Evolutionary conservation across 225 moss, liverwort and hornwort species (phyloP), one percentile per base, ranked within the genome.

Genomic region (Anthoceros angustus): DNA sequence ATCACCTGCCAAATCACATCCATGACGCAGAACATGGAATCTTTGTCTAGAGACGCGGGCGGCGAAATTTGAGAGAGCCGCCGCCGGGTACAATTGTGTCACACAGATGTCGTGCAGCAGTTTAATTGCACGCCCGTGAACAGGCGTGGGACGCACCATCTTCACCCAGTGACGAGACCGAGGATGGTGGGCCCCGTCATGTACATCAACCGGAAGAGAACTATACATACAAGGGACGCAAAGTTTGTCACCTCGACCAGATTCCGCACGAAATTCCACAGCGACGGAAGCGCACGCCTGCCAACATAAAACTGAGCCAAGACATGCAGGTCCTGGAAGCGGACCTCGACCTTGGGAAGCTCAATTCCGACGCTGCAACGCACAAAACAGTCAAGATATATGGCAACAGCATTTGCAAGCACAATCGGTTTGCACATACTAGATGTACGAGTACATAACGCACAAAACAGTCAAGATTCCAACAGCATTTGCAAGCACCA

Each of bases 321-420:
- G 0, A 80, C 68, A 11, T 11, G 42, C 46, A 80, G 63, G 64
- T 80, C 25, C 41, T 76, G 0, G 65, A 80, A 80, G 39, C 80
- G 80, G 15, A 80, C 80, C 69, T 80, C 80, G 12, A 80, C 76
- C 0, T 66, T 74, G 2, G 76, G 80, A 0, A 73, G 73, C 26
- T 69, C 12, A 7, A 80, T 76, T 8, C 45, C 66, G 15, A 74
- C 80, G 41, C 79, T 80, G 66, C n/a, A 42, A 1, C 2, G 32
- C 32, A 32, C 32, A 32, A 32, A 32, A 41, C 8, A 43, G 63
- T 21, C 16, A 8, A 25, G 5, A 55, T 26, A 1, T 7, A n/a
- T n/a, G n/a, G n/a, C 0, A 15, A 55, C 18, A 18, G 7, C 0
- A 18, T 15, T 55, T 18, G 23, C 3, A 55, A 55, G 55, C 32